Conservation (phyloP, 352 stramenopile species). For the Saprolegnia parasitica region DNA sequence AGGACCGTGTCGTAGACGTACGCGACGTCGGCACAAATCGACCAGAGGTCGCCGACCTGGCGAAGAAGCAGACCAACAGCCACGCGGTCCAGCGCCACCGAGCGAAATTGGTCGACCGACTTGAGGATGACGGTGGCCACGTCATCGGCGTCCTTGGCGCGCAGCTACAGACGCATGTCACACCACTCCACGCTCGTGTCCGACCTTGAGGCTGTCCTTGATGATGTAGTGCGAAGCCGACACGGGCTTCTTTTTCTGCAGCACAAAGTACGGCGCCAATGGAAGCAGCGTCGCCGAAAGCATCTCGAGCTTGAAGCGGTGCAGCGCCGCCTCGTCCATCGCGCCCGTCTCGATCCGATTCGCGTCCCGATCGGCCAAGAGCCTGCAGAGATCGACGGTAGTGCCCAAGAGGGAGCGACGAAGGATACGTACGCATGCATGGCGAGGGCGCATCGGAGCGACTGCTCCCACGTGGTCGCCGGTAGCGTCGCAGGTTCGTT, state of each 20-base stretch:
- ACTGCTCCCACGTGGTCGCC: not conserved
- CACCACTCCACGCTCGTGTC: not conserved
- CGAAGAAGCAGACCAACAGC: conserved; percentile 50
- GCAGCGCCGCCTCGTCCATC: conserved; percentile 40
- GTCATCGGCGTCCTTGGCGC: conserved; percentile 49
- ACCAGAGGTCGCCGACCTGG: conserved; percentile 54
- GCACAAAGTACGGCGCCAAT: conserved; percentile 43
- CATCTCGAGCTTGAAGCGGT: conserved; percentile 46
- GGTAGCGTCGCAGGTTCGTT: not conserved
- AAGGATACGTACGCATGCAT: conserved; percentile 18
- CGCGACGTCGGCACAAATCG: conserved; percentile 49
- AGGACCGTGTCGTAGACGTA: conserved; percentile 47
- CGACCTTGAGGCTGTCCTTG: conserved; percentile 58
- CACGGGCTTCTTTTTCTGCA: conserved; percentile 51
- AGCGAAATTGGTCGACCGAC: conserved; percentile 38
- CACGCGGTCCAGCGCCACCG: conserved; percentile 47
- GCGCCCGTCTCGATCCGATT: not conserved
- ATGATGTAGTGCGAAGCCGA: conserved; percentile 47
- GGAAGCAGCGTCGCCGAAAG: conserved; percentile 57
- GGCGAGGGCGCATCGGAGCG: not conserved
- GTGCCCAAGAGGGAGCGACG: not conserved
- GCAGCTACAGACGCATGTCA: not conserved
- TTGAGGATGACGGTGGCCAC: conserved; percentile 51
- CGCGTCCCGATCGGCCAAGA: not conserved
- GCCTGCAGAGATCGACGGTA: not conserved